Base-by-base conservation (phyloP, 768 basidiomycete genomes). In the Xanthoconium stramineum region DNA sequence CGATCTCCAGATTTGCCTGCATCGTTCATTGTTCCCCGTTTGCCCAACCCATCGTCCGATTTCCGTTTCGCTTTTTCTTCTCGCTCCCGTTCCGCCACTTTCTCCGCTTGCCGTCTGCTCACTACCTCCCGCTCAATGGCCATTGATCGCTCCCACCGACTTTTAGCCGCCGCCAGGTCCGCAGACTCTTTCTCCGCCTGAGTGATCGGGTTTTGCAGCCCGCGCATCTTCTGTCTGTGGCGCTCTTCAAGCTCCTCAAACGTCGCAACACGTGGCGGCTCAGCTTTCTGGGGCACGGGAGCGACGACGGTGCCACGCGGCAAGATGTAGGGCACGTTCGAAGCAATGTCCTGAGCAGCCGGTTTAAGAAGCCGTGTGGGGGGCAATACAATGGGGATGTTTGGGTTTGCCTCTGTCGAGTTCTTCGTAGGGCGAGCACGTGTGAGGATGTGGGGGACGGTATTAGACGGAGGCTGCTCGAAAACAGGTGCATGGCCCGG, bases 221-320 rank as follows among this genome's bases (percentile, higher is more conserved):
- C 84, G 35, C 80, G 81, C 76, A 97, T 81, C 73, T 91, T 90
- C 73, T 89, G 85, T 47, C 89, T 82, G 63, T 96, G 94, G 17
- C 93, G 79, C 61, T 92, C 90, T 46, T 83, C 85, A 33, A 96
- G 77, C 68, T 96, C 92, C 70, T 95, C 94, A 67, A 89, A 91
- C 2, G 93, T 92, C 55, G 84, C 82, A 29, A 86, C 81, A 15
- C 88, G 84, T 39, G 75, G 71, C 5, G 69, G 61, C 28, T 77
- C 74, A 3, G 83, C 76, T 24, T 75, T 74, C 61, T 83, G 82
- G 12, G 85, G 83, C 37, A 71, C 59, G 6, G 75, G 75, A 19
- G 76, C 64, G 6, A 69, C 69, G 14, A 70, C 67, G 53, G 69
- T 74, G n/a, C 72, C 68, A 15, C 82, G 81, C 36, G 82, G 80